phyloP scores from a whole-genome alignment of 2,329 filamentous ascomycete genomes.

The Ophiocordyceps unilateralis region DNA sequence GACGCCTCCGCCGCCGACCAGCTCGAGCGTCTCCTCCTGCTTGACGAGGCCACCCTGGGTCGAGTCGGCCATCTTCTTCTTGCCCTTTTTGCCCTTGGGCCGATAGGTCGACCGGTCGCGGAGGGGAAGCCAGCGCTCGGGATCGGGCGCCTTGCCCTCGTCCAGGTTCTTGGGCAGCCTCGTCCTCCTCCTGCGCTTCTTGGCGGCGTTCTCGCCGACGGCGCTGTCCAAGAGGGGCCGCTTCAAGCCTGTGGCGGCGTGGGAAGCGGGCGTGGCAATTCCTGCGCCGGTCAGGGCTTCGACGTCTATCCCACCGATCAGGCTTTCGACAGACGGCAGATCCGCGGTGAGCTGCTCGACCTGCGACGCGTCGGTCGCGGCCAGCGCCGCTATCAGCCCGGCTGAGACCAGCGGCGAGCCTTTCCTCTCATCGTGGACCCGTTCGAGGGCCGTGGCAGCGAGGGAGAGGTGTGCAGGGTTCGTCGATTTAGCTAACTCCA shows the following conservation, averaged over 20 bases:
- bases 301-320: slow-evolving; percentile 44
- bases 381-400: slow-evolving; percentile 72
- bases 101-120: slow-evolving; percentile 77
- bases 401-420: slow-evolving; percentile 55
- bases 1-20: slow-evolving; percentile 46
- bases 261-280: slow-evolving; percentile 25
- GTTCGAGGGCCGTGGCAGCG: slow-evolving; percentile 65
- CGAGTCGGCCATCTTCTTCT: slow-evolving; percentile 58
- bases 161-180: slow-evolving; percentile 60
- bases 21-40: slow-evolving; percentile 50
- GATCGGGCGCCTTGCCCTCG: slow-evolving; percentile 63
- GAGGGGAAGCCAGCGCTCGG: slow-evolving; percentile 85
- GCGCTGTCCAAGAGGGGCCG: slow-evolving; percentile 22
- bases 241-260: slow-evolving; percentile 28
- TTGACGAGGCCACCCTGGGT: slow-evolving; percentile 75
- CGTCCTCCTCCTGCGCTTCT: slow-evolving; percentile 36
- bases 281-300: slow-evolving; percentile 48
- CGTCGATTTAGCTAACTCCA: slow-evolving; percentile 62
- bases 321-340: slow-evolving; percentile 43
- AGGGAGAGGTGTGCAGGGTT: slow-evolving; percentile 47
- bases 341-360: slow-evolving; percentile 35
- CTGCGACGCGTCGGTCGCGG: slow-evolving; percentile 39
- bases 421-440: slow-evolving; percentile 44
- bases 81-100: slow-evolving; percentile 83
- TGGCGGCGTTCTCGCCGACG: slow-evolving; percentile 23